phyloP scores from a whole-genome alignment of 176 grass and related monocot genomes.

The Carex kokanica region DNA sequence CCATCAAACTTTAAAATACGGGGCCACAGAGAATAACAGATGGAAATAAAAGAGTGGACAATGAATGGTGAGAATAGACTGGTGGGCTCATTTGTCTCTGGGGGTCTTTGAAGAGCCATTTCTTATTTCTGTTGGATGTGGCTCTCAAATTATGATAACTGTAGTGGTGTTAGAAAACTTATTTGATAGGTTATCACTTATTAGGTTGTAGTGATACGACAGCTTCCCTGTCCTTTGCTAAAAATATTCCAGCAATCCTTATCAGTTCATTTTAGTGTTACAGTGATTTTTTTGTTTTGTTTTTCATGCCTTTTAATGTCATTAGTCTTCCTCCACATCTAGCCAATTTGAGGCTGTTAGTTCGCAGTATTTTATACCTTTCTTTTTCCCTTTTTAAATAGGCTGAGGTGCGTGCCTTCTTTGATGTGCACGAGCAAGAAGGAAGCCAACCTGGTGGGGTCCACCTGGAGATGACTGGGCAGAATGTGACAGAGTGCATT shows the following conservation, averaged over 20 bases:
- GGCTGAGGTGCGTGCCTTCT: conserved; percentile 86
- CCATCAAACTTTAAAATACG: neutral
- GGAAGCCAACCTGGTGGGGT: conserved; percentile 86
- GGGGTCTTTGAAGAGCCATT: neutral
- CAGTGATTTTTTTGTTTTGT: neutral
- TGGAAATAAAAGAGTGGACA: neutral
- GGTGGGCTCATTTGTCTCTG: neutral
- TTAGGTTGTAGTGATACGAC: neutral
- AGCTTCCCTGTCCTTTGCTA: neutral
- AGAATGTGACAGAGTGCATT: conserved; percentile 91
- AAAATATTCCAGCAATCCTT: neutral
- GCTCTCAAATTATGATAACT: neutral
- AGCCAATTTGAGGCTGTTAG: neutral
- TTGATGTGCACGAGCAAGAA: conserved; percentile 91
- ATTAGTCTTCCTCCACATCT: neutral
- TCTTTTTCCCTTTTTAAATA: conserved; percentile 24
- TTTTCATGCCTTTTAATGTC: neutral
- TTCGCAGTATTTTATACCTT: neutral
- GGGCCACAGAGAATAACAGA: neutral
- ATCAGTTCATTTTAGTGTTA: neutral
- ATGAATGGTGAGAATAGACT: conserved; percentile 6
- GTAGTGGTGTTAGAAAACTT: conserved; percentile 6
- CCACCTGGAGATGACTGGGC: conserved; percentile 96
- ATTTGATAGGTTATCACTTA: conserved; percentile 26
- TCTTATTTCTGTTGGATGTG: neutral